A percentile compares a stretch with the other conserved stretches of the same genome.
Evolutionary conservation across 2,329 filamentous ascomycete genomes (phyloP).

Genomic region (Colletotrichum viniferum): DNA sequence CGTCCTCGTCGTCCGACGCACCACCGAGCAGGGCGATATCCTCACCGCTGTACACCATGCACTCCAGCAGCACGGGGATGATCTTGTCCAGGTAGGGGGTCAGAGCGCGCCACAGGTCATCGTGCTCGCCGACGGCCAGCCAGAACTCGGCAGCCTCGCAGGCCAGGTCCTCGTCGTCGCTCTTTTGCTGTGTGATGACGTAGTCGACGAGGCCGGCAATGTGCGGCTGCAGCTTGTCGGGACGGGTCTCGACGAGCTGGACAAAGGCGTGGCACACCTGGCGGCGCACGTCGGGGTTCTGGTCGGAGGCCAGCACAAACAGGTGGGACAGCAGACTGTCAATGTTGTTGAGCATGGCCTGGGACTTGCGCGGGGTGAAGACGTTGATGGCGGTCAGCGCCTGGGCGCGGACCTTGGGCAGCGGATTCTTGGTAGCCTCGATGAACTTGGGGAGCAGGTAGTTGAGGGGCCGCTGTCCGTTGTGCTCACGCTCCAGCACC

Average conservation of each 20-base stretch:
- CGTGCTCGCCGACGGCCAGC: slow-evolving; percentile 90
- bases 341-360: slow-evolving; percentile 80
- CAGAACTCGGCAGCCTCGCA: slow-evolving; percentile 98
- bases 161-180: slow-evolving; percentile 86
- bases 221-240: slow-evolving; percentile 89
- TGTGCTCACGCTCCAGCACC: slow-evolving; percentile 83
- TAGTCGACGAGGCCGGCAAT: slow-evolving; percentile 90
- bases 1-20: slow-evolving; percentile 86
- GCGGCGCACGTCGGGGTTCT: slow-evolving; percentile 80
- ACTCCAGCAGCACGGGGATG: slow-evolving; percentile 87
- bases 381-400: slow-evolving; percentile 88
- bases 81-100: slow-evolving; percentile 82
- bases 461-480: slow-evolving; percentile 85
- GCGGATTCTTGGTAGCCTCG: slow-evolving; percentile 78
- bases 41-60: slow-evolving; percentile 96
- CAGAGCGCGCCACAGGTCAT: slow-evolving; percentile 76
- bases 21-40: slow-evolving; percentile 86
- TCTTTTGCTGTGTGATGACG: slow-evolving; percentile 87
- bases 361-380: slow-evolving; percentile 84
- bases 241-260: slow-evolving; percentile 86
- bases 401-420: slow-evolving; percentile 78
- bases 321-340: slow-evolving; percentile 83
- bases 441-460: slow-evolving; percentile 91
- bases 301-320: slow-evolving; percentile 80
- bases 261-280: slow-evolving; percentile 95